Conservation (phyloP, 805 yeast species). For the Maudiozyma barnettii region DNA sequence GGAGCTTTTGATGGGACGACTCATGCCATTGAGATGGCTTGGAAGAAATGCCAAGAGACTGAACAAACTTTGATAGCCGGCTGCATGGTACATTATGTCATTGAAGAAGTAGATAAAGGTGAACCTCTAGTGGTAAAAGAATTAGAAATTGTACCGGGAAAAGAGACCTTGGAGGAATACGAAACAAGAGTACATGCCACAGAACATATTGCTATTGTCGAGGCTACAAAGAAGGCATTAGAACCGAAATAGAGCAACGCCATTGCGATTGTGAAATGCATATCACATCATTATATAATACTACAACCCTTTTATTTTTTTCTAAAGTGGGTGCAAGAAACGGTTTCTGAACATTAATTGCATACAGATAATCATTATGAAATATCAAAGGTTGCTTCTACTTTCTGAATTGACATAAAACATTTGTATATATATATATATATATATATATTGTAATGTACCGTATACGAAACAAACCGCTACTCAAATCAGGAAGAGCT, state of each 20-base stretch:
- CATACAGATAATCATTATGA: too few relatives aligned
- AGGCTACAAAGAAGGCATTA: slow-evolving; percentile 67
- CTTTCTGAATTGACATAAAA: too few relatives aligned
- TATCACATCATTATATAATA: neutral
- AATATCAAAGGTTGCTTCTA: too few relatives aligned
- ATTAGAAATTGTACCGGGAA: slow-evolving; percentile 52
- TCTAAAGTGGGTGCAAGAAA: too few relatives aligned
- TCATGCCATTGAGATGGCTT: slow-evolving; percentile 92
- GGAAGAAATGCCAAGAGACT: slow-evolving; percentile 78
- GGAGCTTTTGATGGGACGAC: slow-evolving; percentile 91
- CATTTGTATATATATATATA: too few relatives aligned
- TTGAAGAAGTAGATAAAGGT: slow-evolving; percentile 90
- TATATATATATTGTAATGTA: too few relatives aligned
- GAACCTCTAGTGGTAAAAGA: slow-evolving; percentile 80
- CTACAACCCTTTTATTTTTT: too few relatives aligned
- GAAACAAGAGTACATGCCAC: slow-evolving; percentile 71
- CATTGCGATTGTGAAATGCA: neutral
- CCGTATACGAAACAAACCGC: too few relatives aligned
- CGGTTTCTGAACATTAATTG: too few relatives aligned
- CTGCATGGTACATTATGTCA: slow-evolving; percentile 94
- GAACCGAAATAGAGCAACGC: neutral
- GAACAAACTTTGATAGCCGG: slow-evolving; percentile 69
- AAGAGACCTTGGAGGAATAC: slow-evolving; percentile 68
- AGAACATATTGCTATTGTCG: slow-evolving; percentile 90
- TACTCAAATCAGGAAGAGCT: too few relatives aligned